Evolutionary conservation across 139 green algal genomes (phyloP).

Genomic region (Chlorella sp.): DNA sequence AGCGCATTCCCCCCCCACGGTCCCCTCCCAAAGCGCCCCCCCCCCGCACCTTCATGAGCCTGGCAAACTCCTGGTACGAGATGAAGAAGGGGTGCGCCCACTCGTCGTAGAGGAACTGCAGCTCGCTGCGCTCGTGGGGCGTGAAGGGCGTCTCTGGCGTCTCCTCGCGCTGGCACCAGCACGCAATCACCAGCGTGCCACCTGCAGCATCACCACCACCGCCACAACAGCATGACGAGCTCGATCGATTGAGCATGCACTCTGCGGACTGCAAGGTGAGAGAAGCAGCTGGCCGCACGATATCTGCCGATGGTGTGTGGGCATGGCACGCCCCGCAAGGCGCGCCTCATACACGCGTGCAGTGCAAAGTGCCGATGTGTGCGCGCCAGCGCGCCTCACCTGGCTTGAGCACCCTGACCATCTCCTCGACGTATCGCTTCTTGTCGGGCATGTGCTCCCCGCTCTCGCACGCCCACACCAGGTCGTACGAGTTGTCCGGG

Average conservation of each 20-base stretch:
- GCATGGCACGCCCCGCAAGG: no score
- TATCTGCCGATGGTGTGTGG: no score
- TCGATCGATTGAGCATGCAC: no score
- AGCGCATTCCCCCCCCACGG: no score
- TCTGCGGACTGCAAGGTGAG: no score
- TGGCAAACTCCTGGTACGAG: slow-evolving; percentile 83
- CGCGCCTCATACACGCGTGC: no score
- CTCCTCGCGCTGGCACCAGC: slow-evolving; percentile 91
- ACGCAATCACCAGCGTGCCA: slow-evolving; percentile 76
- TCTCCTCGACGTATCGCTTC: slow-evolving; percentile 43
- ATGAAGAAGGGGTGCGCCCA: slow-evolving; percentile 95
- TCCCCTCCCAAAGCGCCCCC: no score
- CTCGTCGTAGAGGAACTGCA: slow-evolving; percentile 94
- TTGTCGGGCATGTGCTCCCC: slow-evolving; percentile 99
- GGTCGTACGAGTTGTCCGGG: slow-evolving; percentile 83
- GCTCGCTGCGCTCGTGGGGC: slow-evolving; percentile 58
- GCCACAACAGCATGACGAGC: no score
- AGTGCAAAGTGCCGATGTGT: no score
- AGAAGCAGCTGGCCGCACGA: no score
- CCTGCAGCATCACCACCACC: slow-evolving; percentile 41
- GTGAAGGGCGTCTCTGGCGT: slow-evolving; percentile 49
- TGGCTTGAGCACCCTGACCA: slow-evolving; percentile 14
- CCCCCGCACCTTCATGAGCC: slow-evolving; percentile 64
- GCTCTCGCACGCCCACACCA: slow-evolving; percentile 96
- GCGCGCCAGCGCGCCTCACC: background rate